A percentile compares a stretch with the other conserved stretches of the same genome.
phyloP scores from a whole-genome alignment of 2,329 filamentous ascomycete genomes.

The Talaromyces marneffei region DNA sequence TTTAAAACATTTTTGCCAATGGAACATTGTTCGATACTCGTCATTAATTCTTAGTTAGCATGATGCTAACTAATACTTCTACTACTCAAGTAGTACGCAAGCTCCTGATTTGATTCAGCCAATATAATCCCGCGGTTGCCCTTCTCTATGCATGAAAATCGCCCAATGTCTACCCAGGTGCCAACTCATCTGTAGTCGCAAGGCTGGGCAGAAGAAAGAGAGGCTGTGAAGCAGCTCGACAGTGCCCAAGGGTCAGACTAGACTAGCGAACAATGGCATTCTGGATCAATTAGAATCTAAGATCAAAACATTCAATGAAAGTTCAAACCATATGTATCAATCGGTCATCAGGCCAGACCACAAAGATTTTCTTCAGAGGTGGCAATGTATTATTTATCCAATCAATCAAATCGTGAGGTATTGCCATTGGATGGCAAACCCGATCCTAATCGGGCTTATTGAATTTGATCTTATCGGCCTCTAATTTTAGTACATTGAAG shows the following conservation, averaged over 20 bases:
- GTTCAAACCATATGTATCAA: background rate
- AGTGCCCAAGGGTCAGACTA: background rate
- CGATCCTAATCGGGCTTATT: background rate
- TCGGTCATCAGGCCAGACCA: background rate
- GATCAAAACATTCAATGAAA: background rate
- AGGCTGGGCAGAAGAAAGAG: background rate
- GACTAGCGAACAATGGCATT: background rate
- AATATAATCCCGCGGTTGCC: background rate
- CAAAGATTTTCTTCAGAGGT: background rate
- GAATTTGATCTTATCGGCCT: background rate
- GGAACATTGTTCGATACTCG: background rate
- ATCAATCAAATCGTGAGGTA: background rate
- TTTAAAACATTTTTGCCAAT: background rate
- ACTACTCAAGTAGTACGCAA: too few species aligned
- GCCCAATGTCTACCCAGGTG: background rate
- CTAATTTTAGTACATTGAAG: background rate
- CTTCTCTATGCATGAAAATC: background rate
- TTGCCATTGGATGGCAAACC: background rate
- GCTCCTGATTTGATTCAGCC: background rate
- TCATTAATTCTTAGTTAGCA: background rate
- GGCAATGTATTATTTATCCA: background rate
- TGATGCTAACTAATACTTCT: background rate
- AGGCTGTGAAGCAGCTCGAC: slow-evolving; percentile 2
- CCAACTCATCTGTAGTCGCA: background rate
- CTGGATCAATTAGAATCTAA: background rate